phyloP scores from a whole-genome alignment of 441 rosid genomes.

The Mallotus repandus region DNA sequence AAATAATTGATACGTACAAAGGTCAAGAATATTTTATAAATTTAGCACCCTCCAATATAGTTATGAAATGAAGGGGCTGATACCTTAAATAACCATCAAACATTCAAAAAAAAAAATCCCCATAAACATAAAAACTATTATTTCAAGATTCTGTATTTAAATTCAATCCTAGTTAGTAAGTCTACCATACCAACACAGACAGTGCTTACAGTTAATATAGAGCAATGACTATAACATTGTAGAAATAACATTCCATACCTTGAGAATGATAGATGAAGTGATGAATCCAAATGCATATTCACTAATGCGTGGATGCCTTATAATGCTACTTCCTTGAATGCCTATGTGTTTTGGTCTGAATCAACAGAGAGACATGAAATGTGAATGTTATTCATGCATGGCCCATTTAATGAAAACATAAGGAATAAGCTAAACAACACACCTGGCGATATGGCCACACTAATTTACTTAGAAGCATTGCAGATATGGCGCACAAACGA shows the following conservation, averaged over 20 bases:
- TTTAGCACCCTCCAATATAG: neutral
- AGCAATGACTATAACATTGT: neutral
- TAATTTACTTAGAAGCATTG: slow-evolving; percentile 96
- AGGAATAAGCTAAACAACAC: slow-evolving; percentile 9
- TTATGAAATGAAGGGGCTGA: neutral
- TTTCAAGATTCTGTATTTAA: neutral
- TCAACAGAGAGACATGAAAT: slow-evolving; percentile 7
- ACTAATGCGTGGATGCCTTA: slow-evolving; percentile 94
- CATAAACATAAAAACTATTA: too few relatives aligned
- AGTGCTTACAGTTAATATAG: neutral
- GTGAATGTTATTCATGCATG: slow-evolving; percentile 3
- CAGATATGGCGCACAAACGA: slow-evolving; percentile 95
- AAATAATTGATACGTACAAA: neutral
- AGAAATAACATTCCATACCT: slow-evolving; percentile 44
- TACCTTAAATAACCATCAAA: too few relatives aligned
- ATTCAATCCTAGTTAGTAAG: neutral
- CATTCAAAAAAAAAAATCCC: too few relatives aligned
- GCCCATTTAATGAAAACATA: slow-evolving; percentile 3
- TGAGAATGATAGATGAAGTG: slow-evolving; percentile 81
- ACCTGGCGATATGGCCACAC: slow-evolving; percentile 99
- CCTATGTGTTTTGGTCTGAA: slow-evolving; percentile 90
- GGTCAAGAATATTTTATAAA: neutral
- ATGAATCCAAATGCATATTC: slow-evolving; percentile 98
- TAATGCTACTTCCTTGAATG: slow-evolving; percentile 95
- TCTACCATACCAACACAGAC: neutral